A percentile compares a stretch with the other conserved stretches of the same genome.
These are phyloP conservation scores for Orbilia quercus DNA, from an alignment of 2,329 filamentous ascomycete genomes.

Conservation along the genomic window DNA sequence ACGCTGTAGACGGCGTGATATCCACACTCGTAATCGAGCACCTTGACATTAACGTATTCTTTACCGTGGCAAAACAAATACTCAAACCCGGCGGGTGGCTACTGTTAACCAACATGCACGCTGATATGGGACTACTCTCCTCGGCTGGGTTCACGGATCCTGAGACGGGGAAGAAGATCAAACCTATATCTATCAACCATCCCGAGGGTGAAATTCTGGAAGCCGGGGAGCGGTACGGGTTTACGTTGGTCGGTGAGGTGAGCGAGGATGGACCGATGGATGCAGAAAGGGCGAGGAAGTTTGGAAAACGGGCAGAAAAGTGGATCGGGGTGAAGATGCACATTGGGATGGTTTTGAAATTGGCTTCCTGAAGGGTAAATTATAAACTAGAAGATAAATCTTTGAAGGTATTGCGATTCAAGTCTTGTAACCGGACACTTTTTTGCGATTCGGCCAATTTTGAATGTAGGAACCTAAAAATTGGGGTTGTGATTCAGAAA, in stretches of 20 bases:
- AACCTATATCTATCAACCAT: conserved; percentile 71
- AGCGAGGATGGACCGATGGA: conserved; percentile 65
- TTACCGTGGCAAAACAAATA: conserved; percentile 65
- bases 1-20: conserved; percentile 65
- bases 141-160: conserved; percentile 72
- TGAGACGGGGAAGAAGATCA: conserved; percentile 68
- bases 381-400: too few species aligned
- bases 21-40: conserved; percentile 75
- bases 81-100: conserved; percentile 67
- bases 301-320: conserved; percentile 73
- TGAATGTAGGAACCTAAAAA: too few species aligned
- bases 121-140: conserved; percentile 69
- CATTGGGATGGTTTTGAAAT: conserved; percentile 65
- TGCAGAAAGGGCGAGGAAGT: conserved; percentile 69
- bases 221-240: conserved; percentile 66
- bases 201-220: conserved; percentile 67
- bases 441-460: too few species aligned
- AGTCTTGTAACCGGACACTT: too few species aligned
- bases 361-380: too few species aligned
- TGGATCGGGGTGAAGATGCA: conserved; percentile 72
- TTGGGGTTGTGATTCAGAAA: too few species aligned
- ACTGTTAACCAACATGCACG: conserved; percentile 76
- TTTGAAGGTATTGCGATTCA: too few species aligned
- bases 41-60: conserved; percentile 68
- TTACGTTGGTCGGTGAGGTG: conserved; percentile 65